A percentile compares a stretch with the other conserved stretches of the same genome.
These are phyloP conservation scores for Arthroderma sp. DNA, from an alignment of 2,329 filamentous ascomycete genomes.

Conservation along the genomic window DNA sequence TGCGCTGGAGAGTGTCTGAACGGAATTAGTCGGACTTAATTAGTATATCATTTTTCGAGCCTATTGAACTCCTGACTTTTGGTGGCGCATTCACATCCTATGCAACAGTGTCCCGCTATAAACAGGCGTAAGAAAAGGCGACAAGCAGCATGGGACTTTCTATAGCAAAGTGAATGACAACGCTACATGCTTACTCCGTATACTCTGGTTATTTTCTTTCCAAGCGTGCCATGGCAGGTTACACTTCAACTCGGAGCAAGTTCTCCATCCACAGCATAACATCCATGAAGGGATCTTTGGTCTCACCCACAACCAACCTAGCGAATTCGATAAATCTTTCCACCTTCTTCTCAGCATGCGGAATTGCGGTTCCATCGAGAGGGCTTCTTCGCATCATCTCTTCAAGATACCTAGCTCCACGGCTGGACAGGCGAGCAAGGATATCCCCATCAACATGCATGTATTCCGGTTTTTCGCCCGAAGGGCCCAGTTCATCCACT, in stretches of 20 bases:
- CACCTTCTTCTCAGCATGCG: slow-evolving; percentile 19
- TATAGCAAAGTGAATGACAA: background rate
- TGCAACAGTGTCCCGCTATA: background rate
- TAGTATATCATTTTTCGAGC: background rate
- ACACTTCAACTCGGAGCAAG: slow-evolving; percentile 20
- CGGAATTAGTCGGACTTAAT: too few species aligned
- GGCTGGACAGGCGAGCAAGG: slow-evolving; percentile 43
- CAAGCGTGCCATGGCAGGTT: slow-evolving; percentile 26
- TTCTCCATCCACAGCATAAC: slow-evolving; percentile 28
- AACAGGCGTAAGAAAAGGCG: background rate
- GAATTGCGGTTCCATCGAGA: background rate
- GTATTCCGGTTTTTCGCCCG: slow-evolving; percentile 31
- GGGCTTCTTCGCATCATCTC: slow-evolving; percentile 20
- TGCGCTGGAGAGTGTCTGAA: too few species aligned
- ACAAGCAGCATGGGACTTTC: background rate
- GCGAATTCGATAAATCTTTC: slow-evolving; percentile 41
- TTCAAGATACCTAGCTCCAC: slow-evolving; percentile 25
- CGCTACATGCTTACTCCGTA: background rate
- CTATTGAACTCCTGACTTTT: background rate
- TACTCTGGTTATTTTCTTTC: too few species aligned
- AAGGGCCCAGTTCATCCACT: slow-evolving; percentile 30
- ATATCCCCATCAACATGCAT: slow-evolving; percentile 60
- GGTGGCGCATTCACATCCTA: background rate
- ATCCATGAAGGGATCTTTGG: slow-evolving; percentile 18
- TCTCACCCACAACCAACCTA: slow-evolving; percentile 35